Percentiles rank a stretch among this genome's conserved stretches.
Conservation (phyloP, 257 asterid genomes). For the Haberlea rhodopensis region DNA sequence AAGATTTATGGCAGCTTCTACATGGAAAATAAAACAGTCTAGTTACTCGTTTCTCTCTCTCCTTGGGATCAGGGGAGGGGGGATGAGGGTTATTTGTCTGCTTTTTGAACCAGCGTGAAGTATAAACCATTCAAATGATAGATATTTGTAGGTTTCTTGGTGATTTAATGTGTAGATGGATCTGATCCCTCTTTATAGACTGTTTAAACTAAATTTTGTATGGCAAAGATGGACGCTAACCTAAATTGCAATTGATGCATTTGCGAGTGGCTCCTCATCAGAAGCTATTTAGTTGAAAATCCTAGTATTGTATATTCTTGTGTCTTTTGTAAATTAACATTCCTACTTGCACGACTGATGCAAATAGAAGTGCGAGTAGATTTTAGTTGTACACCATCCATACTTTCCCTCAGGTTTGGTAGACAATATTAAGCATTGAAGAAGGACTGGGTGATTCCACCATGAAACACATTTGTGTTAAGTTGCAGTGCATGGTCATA, state of each 20-base stretch:
- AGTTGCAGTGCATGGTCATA: not conserved
- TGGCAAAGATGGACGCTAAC: not conserved
- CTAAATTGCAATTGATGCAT: not conserved
- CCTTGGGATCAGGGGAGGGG: not conserved
- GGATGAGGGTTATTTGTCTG: constrained; percentile 6
- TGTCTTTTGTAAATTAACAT: not conserved
- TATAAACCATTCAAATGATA: not conserved
- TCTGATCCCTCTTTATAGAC: not conserved
- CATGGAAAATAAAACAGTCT: not conserved
- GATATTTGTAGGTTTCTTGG: not conserved
- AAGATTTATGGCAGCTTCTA: constrained; percentile 1
- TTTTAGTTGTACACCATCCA: too few relatives aligned
- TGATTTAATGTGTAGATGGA: not conserved
- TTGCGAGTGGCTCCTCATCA: constrained; percentile 1
- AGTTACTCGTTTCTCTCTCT: not conserved
- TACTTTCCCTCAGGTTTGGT: too few relatives aligned
- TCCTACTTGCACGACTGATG: not conserved
- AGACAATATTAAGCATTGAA: constrained; percentile 7
- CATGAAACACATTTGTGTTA: not conserved
- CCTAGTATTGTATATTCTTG: not conserved
- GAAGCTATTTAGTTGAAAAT: constrained; percentile 16
- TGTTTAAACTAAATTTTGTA: not conserved
- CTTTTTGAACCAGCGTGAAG: constrained; percentile 9
- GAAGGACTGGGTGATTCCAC: not conserved
- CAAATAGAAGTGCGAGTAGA: too few relatives aligned